Evolutionary conservation across 2,329 filamentous ascomycete species (phyloP).

Genomic region (Microcyclosporella mali): DNA sequence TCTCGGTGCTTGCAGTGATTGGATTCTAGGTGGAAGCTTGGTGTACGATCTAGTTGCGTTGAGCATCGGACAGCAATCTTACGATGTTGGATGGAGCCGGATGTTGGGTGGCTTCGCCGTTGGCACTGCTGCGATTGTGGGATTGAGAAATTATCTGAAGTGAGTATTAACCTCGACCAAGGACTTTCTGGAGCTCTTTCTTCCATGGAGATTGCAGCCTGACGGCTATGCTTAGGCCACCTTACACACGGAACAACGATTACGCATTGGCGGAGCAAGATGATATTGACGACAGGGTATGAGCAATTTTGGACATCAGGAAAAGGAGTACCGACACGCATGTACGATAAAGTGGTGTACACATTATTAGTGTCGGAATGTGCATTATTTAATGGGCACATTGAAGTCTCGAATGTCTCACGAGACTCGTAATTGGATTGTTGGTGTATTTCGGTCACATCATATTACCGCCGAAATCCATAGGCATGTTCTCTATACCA

Average conservation of each 20-base stretch:
- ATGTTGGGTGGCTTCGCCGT: slow-evolving; percentile 48
- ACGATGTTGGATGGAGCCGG: slow-evolving; percentile 44
- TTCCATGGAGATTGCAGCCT: slow-evolving; percentile 3
- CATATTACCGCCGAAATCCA: too few relatives aligned
- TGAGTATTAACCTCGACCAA: slow-evolving; percentile 32
- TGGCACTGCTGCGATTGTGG: slow-evolving; percentile 49
- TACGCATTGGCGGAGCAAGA: slow-evolving; percentile 24
- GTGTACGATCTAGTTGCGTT: slow-evolving; percentile 54
- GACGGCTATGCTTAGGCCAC: slow-evolving; percentile 21
- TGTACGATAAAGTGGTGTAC: too few relatives aligned
- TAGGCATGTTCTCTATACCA: too few relatives aligned
- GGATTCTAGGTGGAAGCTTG: slow-evolving; percentile 55
- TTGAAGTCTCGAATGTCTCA: too few relatives aligned
- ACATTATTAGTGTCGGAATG: too few relatives aligned
- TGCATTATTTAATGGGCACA: too few relatives aligned
- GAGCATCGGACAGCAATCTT: slow-evolving; percentile 49
- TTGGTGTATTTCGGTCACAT: too few relatives aligned
- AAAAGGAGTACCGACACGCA: too few relatives aligned
- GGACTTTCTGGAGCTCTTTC: background rate
- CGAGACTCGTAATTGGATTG: too few relatives aligned
- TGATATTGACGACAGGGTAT: slow-evolving; percentile 24
- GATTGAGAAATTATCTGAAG: slow-evolving; percentile 47
- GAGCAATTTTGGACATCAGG: background rate
- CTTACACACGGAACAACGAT: slow-evolving; percentile 25
- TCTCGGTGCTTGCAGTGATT: slow-evolving; percentile 47